phyloP scores from a whole-genome alignment of 176 grass and related monocot genomes.

The Calamus simplicifolius region DNA sequence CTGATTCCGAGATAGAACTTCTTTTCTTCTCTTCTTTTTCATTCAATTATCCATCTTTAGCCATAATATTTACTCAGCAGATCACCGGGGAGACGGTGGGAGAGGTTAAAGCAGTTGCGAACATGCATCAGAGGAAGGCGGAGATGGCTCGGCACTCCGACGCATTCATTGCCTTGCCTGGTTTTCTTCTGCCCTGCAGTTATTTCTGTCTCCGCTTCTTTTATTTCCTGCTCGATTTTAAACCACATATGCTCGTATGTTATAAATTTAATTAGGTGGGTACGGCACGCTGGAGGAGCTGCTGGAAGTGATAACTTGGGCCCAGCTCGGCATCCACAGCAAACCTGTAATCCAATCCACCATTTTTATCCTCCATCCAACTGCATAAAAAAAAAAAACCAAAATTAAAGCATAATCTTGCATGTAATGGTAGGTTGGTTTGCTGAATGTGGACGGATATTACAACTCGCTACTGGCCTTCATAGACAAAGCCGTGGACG shows the following conservation, averaged over 20 bases:
- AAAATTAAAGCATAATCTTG: background rate
- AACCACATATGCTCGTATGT: no score
- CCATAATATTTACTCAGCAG: conserved; percentile 3
- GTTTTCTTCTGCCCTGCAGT: conserved; percentile 3
- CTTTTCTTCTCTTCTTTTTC: background rate
- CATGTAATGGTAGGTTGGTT: conserved; percentile 45
- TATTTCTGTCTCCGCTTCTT: no score
- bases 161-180: conserved; percentile 92
- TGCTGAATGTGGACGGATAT: conserved; percentile 97
- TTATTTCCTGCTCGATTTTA: no score
- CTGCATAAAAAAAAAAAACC: background rate
- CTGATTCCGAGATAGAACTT: background rate
- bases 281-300: conserved; percentile 96
- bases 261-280: conserved; percentile 40
- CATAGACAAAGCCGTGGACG: conserved; percentile 94
- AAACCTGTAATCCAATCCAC: conserved; percentile 44
- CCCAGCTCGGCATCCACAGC: conserved; percentile 93
- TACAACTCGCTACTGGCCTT: conserved; percentile 86
- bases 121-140: conserved; percentile 97
- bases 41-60: background rate
- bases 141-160: conserved; percentile 83
- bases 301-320: conserved; percentile 89
- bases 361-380: no score
- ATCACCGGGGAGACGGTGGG: conserved; percentile 80
- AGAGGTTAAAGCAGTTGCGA: conserved; percentile 63